Percentiles rank a stretch among this genome's conserved stretches.
These are phyloP conservation scores for Sporothrix sp. DNA, from an alignment of 2,329 filamentous ascomycete species.

Conservation along the genomic window DNA sequence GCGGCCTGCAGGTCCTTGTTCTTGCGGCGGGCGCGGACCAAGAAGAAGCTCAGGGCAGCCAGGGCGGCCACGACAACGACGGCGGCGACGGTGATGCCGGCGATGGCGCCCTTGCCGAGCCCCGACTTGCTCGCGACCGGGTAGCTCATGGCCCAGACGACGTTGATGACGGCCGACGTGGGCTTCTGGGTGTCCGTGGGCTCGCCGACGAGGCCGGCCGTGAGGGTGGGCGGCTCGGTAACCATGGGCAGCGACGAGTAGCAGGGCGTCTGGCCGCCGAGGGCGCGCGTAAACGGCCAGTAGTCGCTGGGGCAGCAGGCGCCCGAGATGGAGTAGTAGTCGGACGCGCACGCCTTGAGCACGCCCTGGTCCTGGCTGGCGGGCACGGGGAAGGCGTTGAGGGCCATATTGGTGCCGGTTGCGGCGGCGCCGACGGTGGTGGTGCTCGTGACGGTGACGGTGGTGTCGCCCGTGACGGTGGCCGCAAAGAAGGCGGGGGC, in stretches of 20 bases:
- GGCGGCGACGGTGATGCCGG: constrained; percentile 36
- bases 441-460: constrained; percentile 7
- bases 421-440: constrained; percentile 10
- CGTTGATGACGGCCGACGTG: constrained; percentile 22
- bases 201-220: constrained; percentile 16
- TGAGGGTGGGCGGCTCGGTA: constrained; percentile 17
- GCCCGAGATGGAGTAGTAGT: constrained; percentile 23
- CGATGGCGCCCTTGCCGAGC: constrained; percentile 34
- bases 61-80: constrained; percentile 24
- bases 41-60: constrained; percentile 16
- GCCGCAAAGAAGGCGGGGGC: constrained; percentile 10
- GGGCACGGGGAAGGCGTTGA: constrained; percentile 18
- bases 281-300: constrained; percentile 20
- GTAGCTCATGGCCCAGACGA: constrained; percentile 23
- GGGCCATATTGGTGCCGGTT: constrained; percentile 2
- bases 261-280: constrained; percentile 23
- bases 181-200: constrained; percentile 17
- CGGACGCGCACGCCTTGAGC: constrained; percentile 19
- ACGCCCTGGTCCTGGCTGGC: constrained; percentile 10
- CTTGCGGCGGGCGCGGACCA: constrained; percentile 16
- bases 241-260: constrained; percentile 18
- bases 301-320: constrained; percentile 22
- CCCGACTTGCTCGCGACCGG: constrained; percentile 19
- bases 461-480: constrained; percentile 10
- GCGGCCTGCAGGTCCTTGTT: constrained; percentile 18